Conservation (phyloP, 2,329 filamentous ascomycete species). For the Ascochyta lentis region DNA sequence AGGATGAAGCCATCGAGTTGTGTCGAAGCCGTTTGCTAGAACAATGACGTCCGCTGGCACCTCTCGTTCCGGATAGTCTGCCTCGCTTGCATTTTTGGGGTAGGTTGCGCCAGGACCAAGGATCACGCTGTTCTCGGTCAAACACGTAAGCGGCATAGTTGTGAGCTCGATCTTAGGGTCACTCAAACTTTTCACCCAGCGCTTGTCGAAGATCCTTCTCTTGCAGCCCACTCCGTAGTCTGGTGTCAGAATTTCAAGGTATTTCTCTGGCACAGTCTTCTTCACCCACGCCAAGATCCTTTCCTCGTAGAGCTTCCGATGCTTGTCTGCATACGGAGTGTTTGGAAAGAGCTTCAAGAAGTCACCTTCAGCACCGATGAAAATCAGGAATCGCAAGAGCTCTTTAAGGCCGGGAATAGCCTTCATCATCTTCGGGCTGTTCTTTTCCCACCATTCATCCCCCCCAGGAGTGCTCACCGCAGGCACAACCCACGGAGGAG, state of each 20-base stretch:
- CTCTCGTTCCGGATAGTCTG: constrained; percentile 44
- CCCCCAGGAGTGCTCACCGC: constrained; percentile 47
- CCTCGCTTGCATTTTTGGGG: constrained; percentile 48
- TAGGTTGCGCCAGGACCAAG: constrained; percentile 60
- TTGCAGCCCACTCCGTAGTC: constrained; percentile 70
- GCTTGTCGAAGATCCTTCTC: constrained; percentile 65
- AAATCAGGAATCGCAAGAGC: constrained; percentile 54
- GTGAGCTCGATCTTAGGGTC: constrained; percentile 62
- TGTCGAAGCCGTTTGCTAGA: constrained; percentile 67
- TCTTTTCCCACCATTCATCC: constrained; percentile 55
- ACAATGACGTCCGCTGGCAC: constrained; percentile 67
- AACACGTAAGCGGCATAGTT: constrained; percentile 56
- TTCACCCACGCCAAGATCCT: constrained; percentile 57
- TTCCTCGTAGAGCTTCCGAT: constrained; percentile 51
- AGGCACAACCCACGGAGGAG: constrained; percentile 63
- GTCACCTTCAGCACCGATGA: constrained; percentile 51
- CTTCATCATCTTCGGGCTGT: constrained; percentile 54
- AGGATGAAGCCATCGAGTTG: constrained; percentile 61
- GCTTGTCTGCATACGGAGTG: constrained; percentile 45
- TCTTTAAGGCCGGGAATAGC: constrained; percentile 60
- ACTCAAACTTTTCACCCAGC: constrained; percentile 62
- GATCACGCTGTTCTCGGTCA: constrained; percentile 58
- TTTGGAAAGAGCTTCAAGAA: constrained; percentile 59
- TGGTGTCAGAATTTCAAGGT: constrained; percentile 67
- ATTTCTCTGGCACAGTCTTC: constrained; percentile 62